These are phyloP conservation scores for Xylaria hypoxylon DNA, from an alignment of 2,329 filamentous ascomycete genomes.

Conservation along the genomic window DNA sequence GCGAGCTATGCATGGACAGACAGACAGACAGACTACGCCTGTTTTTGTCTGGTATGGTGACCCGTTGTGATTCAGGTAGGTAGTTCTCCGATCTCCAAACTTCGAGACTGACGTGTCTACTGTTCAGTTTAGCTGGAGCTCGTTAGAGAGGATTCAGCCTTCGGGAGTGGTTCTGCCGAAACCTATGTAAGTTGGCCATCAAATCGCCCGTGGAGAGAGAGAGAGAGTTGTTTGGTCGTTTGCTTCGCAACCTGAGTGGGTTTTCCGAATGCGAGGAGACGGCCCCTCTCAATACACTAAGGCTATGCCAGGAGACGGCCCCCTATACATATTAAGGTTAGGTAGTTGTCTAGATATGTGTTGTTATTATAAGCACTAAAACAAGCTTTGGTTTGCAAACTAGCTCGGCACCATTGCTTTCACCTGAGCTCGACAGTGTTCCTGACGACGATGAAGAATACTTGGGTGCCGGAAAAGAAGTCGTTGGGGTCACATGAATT, in stretches of 20 bases:
- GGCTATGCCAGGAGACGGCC: no score
- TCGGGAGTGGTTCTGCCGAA: background rate
- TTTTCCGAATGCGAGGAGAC: no score
- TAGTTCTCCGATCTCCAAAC: background rate
- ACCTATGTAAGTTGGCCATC: background rate
- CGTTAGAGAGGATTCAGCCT: background rate
- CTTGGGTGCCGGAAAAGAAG: background rate
- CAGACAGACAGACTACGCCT: no score
- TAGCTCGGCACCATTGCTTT: no score
- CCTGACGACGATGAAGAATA: no score
- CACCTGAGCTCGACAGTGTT: no score
- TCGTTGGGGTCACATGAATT: background rate
- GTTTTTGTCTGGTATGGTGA: no score
- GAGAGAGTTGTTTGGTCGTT: background rate
- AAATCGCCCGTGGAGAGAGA: background rate
- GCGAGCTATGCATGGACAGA: no score
- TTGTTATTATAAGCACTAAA: background rate
- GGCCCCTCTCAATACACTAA: no score
- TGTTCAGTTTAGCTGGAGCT: background rate
- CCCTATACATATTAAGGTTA: no score
- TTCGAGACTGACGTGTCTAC: background rate
- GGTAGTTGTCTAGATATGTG: no score
- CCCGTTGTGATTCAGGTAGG: background rate
- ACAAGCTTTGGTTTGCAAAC: background rate
- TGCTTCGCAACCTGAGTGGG: no score